These are phyloP conservation scores for Cardiospermum halicacabum DNA, from an alignment of 345 rosid genomes.

Conservation along the genomic window DNA sequence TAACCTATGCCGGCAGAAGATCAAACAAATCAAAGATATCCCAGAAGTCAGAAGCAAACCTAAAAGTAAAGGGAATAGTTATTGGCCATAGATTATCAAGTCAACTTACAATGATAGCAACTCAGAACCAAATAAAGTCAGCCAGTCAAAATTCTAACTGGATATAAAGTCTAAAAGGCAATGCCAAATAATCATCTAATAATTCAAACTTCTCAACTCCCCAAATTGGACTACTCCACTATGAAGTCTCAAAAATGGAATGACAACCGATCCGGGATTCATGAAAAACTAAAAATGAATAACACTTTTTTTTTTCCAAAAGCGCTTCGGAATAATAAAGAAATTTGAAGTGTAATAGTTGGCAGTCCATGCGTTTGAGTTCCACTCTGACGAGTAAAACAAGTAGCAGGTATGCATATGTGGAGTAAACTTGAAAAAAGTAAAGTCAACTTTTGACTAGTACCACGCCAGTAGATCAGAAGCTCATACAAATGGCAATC, in stretches of 20 bases:
- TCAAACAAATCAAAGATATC: background rate
- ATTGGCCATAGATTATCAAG: background rate
- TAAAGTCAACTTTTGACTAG: background rate
- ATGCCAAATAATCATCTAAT: background rate
- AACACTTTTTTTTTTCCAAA: background rate
- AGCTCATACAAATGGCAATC: background rate
- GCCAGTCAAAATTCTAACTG: background rate
- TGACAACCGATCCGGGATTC: background rate
- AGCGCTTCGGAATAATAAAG: background rate
- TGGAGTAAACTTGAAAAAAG: background rate
- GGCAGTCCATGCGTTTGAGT: background rate
- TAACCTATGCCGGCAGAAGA: background rate
- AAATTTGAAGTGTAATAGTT: background rate
- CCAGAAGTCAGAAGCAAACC: background rate
- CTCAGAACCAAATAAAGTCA: background rate
- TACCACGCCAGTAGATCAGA: background rate
- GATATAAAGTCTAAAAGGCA: background rate
- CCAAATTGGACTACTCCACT: background rate
- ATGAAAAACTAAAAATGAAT: too few relatives aligned
- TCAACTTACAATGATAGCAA: background rate
- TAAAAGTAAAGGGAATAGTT: background rate
- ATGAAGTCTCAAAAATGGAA: background rate
- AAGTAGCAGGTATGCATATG: background rate
- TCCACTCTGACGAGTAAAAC: background rate
- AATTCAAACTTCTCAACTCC: background rate